Percentiles rank a stretch among this genome's conserved stretches.
Conservation (phyloP, 768 basidiomycete species). For the Kwoniella pini region DNA sequence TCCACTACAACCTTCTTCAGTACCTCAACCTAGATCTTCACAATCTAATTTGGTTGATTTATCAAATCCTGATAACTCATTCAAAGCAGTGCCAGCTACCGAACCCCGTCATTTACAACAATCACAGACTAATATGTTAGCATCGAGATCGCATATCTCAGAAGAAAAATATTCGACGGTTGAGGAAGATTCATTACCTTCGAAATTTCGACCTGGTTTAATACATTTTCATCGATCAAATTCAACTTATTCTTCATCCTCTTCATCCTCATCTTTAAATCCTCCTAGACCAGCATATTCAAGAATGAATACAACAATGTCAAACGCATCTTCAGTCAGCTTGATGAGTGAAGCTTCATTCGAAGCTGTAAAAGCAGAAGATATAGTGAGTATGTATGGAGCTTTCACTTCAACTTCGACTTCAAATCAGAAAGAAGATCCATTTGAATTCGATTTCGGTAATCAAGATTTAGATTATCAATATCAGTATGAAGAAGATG, state of each 20-base stretch:
- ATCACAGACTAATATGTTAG: conserved; percentile 6
- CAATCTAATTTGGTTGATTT: no score
- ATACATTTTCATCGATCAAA: conserved; percentile 32
- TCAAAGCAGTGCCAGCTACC: conserved; percentile 4
- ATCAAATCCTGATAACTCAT: background rate
- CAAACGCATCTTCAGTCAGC: conserved; percentile 18
- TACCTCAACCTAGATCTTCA: background rate
- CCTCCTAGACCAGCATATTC: conserved; percentile 10
- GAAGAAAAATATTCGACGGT: background rate
- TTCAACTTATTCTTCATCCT: conserved; percentile 1
- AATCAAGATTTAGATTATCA: background rate
- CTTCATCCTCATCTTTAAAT: conserved; percentile 5
- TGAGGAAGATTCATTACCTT: background rate
- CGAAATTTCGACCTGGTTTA: conserved; percentile 32
- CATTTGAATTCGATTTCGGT: conserved; percentile 11
- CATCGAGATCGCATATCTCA: background rate
- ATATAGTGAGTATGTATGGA: conserved; percentile 34
- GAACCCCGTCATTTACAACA: conserved; percentile 1
- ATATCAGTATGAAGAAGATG: background rate
- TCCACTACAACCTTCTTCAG: background rate
- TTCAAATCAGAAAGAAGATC: conserved; percentile 9
- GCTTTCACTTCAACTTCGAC: conserved; percentile 1
- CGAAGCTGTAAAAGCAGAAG: conserved; percentile 28
- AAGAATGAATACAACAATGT: conserved; percentile 7
- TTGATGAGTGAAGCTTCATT: conserved; percentile 32